Conservation (phyloP, 495 filamentous ascomycete species). For the Schizothecium vesticola region DNA sequence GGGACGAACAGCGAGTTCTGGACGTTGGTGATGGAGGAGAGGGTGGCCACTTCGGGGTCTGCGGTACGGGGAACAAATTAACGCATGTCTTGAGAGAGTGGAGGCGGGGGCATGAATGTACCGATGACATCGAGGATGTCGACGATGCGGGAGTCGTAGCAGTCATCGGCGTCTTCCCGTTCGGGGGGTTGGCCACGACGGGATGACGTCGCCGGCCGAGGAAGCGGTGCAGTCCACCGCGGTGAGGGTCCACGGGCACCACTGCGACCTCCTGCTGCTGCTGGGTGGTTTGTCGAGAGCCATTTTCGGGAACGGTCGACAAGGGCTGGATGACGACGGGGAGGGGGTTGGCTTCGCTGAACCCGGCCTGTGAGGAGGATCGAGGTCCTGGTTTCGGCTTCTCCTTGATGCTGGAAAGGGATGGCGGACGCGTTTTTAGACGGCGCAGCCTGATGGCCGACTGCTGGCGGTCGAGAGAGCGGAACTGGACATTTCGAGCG, state of each 20-base stretch:
- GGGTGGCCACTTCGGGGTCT: conserved; percentile 71
- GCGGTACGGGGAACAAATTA: conserved; percentile 2
- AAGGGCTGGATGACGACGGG: neutral
- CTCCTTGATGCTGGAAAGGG: neutral
- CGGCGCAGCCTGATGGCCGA: conserved; percentile 17
- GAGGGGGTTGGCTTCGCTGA: neutral
- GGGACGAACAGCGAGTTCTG: conserved; percentile 75
- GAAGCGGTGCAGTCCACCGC: neutral
- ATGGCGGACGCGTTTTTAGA: neutral
- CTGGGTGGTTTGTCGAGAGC: neutral
- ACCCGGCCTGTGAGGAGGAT: neutral
- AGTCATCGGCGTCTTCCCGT: conserved; percentile 19
- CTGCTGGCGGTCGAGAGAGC: conserved; percentile 7
- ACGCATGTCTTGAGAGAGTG: neutral
- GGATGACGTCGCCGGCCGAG: conserved; percentile 5
- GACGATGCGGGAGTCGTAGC: conserved; percentile 53
- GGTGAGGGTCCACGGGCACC: neutral
- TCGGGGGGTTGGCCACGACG: neutral
- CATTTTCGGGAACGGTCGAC: neutral
- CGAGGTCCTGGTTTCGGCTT: neutral
- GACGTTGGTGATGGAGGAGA: conserved; percentile 72
- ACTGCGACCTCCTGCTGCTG: neutral
- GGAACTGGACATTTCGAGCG: conserved; percentile 7
- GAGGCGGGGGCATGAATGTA: conserved; percentile 32
- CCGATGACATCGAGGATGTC: conserved; percentile 69